Conservation (phyloP, 768 basidiomycete species). For the Mycena haematopus region DNA sequence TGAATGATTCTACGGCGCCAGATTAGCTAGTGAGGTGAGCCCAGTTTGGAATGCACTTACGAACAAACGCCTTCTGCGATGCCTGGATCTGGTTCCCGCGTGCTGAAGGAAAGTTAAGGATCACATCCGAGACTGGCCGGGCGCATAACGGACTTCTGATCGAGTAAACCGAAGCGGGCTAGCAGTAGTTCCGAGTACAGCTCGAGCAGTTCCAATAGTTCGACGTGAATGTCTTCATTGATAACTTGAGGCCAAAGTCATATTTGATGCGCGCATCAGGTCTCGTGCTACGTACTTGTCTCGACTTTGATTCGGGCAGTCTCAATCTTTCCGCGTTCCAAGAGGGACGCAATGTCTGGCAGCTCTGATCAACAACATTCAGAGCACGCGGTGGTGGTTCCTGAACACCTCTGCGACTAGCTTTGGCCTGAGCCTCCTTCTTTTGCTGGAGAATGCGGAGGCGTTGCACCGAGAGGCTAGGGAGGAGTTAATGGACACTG, state of each 20-base stretch:
- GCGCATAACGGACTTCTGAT: slow-evolving; percentile 72
- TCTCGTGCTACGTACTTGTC: slow-evolving; percentile 59
- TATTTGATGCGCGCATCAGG: slow-evolving; percentile 25
- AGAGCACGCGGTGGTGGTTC: not conserved
- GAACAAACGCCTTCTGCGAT: slow-evolving; percentile 82
- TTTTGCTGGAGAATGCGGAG: slow-evolving; percentile 90
- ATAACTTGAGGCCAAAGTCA: slow-evolving; percentile 57
- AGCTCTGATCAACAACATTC: slow-evolving; percentile 7
- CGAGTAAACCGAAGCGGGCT: slow-evolving; percentile 90
- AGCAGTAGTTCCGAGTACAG: slow-evolving; percentile 94
- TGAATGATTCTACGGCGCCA: slow-evolving; percentile 70
- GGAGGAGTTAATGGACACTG: slow-evolving; percentile 15
- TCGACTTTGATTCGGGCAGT: slow-evolving; percentile 88
- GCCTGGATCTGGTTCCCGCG: slow-evolving; percentile 86
- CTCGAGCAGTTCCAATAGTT: slow-evolving; percentile 91
- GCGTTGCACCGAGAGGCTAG: slow-evolving; percentile 83
- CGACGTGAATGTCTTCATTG: slow-evolving; percentile 84
- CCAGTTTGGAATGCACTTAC: slow-evolving; percentile 28
- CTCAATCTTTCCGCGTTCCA: slow-evolving; percentile 83
- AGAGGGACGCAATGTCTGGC: slow-evolving; percentile 70
- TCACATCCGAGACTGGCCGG: slow-evolving; percentile 21
- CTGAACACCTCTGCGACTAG: slow-evolving; percentile 59
- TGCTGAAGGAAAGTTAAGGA: slow-evolving; percentile 45
- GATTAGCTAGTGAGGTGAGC: slow-evolving; percentile 17
- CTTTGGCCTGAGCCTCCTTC: slow-evolving; percentile 81